These are phyloP conservation scores for Claviceps cyperi DNA, from an alignment of 2,329 filamentous ascomycete species.

Conservation along the genomic window DNA sequence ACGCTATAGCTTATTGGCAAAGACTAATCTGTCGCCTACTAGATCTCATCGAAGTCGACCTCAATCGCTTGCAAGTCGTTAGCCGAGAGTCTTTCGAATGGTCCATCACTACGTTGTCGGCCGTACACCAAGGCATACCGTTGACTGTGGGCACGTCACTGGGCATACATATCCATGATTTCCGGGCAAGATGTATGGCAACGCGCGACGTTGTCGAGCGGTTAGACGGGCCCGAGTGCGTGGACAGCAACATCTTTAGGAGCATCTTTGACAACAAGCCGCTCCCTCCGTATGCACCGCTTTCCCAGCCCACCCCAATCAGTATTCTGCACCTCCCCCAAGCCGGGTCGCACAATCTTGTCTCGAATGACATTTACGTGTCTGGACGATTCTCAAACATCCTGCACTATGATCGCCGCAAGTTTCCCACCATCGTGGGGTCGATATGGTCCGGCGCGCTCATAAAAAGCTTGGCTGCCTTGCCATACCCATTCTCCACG, in stretches of 20 bases:
- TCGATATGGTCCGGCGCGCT: slow-evolving; percentile 75
- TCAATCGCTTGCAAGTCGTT: slow-evolving; percentile 55
- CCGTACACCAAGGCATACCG: slow-evolving; percentile 49
- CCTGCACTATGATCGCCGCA: slow-evolving; percentile 76
- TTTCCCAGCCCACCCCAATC: slow-evolving; percentile 69
- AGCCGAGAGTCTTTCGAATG: slow-evolving; percentile 62
- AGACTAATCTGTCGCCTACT: neutral
- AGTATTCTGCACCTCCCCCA: slow-evolving; percentile 66
- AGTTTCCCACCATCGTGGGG: slow-evolving; percentile 61
- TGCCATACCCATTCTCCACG: slow-evolving; percentile 54
- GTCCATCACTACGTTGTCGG: slow-evolving; percentile 70
- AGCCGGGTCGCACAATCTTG: slow-evolving; percentile 33
- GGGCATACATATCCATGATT: slow-evolving; percentile 72
- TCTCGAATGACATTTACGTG: slow-evolving; percentile 72
- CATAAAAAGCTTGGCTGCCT: slow-evolving; percentile 55
- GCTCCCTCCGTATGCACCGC: slow-evolving; percentile 47
- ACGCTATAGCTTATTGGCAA: neutral
- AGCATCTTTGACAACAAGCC: slow-evolving; percentile 37
- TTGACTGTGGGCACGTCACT: slow-evolving; percentile 73
- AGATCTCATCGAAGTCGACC: slow-evolving; percentile 66
- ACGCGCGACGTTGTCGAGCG: slow-evolving; percentile 21
- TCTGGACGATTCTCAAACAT: slow-evolving; percentile 81
- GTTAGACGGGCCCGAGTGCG: slow-evolving; percentile 15
- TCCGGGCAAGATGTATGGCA: slow-evolving; percentile 31
- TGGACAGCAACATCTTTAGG: slow-evolving; percentile 18